These are phyloP conservation scores for Solanum rostratum DNA, from an alignment of 257 asterid genomes.

Conservation along the genomic window DNA sequence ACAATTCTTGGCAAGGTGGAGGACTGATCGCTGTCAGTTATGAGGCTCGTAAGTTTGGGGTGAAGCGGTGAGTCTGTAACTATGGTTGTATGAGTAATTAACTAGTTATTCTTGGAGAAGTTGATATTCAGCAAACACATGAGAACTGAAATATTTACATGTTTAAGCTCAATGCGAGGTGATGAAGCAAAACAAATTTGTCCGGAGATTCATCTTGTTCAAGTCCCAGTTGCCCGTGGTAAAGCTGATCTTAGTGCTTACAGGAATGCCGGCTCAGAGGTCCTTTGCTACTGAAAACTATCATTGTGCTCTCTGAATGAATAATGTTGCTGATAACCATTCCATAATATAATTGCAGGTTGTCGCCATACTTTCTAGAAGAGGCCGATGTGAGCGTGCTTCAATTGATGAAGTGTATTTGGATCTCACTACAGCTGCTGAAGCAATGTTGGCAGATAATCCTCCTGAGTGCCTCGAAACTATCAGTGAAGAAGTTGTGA, in stretches of 20 bases:
- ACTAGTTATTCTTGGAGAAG: neutral
- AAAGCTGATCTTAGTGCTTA: slow-evolving; percentile 83
- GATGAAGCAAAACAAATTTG: slow-evolving; percentile 83
- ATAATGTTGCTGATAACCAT: slow-evolving; percentile 2
- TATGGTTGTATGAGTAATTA: neutral
- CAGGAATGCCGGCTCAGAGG: slow-evolving; percentile 95
- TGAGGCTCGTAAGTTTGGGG: slow-evolving; percentile 85
- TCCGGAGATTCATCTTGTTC: slow-evolving; percentile 87
- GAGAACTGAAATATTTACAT: neutral
- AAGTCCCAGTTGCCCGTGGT: slow-evolving; percentile 94
- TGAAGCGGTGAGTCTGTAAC: slow-evolving; percentile 47
- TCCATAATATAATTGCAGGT: slow-evolving; percentile 37
- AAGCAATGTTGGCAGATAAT: slow-evolving; percentile 56
- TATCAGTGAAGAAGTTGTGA: slow-evolving; percentile 59
- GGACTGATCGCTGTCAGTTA: slow-evolving; percentile 91
- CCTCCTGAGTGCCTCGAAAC: slow-evolving; percentile 42
- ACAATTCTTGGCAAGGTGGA: slow-evolving; percentile 94
- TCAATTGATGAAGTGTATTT: slow-evolving; percentile 97
- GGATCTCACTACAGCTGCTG: slow-evolving; percentile 91
- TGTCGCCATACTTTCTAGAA: slow-evolving; percentile 71
- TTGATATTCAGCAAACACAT: neutral
- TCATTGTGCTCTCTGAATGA: neutral
- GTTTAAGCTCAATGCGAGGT: slow-evolving; percentile 83
- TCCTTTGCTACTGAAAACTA: slow-evolving; percentile 8
- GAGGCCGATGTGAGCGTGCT: slow-evolving; percentile 92